Conservation (phyloP, 495 filamentous ascomycete species). For the Hyaloscypha hepaticicola region DNA sequence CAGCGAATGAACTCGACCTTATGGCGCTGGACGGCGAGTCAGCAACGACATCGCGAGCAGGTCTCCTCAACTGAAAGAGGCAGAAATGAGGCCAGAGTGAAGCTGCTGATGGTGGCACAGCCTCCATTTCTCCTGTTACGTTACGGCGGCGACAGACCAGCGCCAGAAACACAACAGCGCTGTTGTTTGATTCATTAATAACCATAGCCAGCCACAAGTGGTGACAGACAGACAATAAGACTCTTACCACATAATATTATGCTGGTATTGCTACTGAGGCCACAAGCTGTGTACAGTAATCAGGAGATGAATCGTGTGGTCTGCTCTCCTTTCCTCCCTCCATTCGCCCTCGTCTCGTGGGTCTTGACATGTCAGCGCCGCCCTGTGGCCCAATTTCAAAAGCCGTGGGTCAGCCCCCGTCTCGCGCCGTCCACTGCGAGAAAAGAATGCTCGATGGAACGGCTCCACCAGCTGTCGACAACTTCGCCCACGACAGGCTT, state of each 20-base stretch:
- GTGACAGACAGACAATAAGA: background rate
- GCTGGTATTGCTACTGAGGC: background rate
- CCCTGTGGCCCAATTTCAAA: background rate
- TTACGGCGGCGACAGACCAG: background rate
- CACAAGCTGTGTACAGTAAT: background rate
- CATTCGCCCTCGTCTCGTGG: background rate
- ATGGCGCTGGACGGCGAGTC: no score
- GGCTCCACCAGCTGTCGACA: background rate
- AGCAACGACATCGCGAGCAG: background rate
- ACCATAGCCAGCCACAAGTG: no score
- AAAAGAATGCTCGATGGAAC: background rate
- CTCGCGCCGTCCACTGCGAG: background rate
- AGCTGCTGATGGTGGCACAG: slow-evolving; percentile 8
- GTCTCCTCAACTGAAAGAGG: background rate
- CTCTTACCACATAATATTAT: background rate
- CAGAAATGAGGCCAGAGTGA: background rate
- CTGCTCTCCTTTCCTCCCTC: background rate
- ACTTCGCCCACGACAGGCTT: background rate
- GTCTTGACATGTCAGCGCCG: background rate
- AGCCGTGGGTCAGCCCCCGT: background rate
- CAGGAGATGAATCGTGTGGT: background rate
- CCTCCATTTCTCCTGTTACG: slow-evolving; percentile 5
- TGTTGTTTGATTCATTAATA: no score
- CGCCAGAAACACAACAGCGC: background rate
- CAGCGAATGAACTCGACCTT: background rate